phyloP scores from a whole-genome alignment of 805 yeast species.

The Phaffomyces opuntiae region DNA sequence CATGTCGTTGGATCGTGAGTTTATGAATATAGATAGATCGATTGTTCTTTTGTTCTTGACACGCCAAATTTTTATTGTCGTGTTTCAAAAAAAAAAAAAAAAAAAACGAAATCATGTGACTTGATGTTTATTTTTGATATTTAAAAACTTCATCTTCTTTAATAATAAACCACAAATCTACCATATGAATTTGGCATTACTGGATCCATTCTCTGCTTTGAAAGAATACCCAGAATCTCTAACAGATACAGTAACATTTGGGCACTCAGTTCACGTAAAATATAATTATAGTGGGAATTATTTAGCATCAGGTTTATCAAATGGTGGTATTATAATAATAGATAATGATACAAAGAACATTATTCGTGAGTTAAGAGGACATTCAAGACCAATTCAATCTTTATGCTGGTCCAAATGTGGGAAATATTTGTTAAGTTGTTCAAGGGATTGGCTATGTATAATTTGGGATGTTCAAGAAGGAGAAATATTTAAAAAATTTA shows the following conservation, averaged over 20 bases:
- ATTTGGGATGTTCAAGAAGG: slow-evolving; percentile 64
- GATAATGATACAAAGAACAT: slow-evolving; percentile 64
- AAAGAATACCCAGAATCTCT: slow-evolving; percentile 87
- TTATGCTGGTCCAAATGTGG: slow-evolving; percentile 72
- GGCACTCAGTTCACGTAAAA: slow-evolving; percentile 59
- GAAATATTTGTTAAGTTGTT: slow-evolving; percentile 56
- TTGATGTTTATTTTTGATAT: not conserved
- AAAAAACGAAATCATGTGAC: not conserved
- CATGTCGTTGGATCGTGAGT: not conserved
- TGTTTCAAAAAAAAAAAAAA: not conserved
- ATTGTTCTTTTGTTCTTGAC: not conserved
- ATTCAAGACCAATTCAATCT: slow-evolving; percentile 66
- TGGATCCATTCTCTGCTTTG: slow-evolving; percentile 87
- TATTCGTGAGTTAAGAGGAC: slow-evolving; percentile 53
- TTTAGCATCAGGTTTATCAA: slow-evolving; percentile 69
- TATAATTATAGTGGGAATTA: slow-evolving; percentile 78
- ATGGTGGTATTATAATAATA: slow-evolving; percentile 67
- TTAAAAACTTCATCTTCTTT: not conserved
- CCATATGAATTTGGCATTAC: slow-evolving; percentile 70
- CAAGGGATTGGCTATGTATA: slow-evolving; percentile 77
- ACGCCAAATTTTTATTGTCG: not conserved
- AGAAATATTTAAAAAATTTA: slow-evolving; percentile 35
- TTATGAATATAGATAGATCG: not conserved
- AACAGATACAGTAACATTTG: slow-evolving; percentile 60
- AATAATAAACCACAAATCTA: not conserved